A percentile compares a stretch with the other conserved stretches of the same genome.
phyloP scores from a whole-genome alignment of 2,329 filamentous ascomycete species.

The Fusarium tupiense region DNA sequence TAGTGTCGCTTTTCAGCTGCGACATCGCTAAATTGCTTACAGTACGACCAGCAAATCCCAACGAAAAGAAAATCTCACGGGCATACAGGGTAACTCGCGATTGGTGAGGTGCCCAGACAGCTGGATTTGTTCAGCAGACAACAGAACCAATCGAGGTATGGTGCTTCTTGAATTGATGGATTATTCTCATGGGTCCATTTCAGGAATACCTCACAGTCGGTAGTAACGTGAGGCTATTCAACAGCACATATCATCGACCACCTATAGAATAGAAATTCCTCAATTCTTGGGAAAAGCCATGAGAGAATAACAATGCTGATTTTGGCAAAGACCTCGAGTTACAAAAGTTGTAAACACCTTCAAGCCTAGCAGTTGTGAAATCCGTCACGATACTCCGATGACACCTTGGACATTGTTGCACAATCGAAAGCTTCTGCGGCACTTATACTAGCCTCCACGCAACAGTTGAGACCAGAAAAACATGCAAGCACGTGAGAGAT shows the following conservation, averaged over 20 bases:
- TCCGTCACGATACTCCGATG: too few species aligned
- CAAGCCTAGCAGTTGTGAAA: background rate
- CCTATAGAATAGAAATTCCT: background rate
- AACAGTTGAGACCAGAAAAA: background rate
- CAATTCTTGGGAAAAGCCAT: rapidly evolving
- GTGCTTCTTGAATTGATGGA: background rate
- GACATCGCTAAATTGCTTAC: background rate
- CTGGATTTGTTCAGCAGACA: background rate
- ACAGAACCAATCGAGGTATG: background rate
- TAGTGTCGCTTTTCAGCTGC: background rate
- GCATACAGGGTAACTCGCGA: background rate
- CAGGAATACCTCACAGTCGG: too few species aligned
- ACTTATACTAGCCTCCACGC: background rate
- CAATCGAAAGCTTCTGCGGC: background rate
- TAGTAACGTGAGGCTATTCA: too few species aligned
- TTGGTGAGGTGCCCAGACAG: rapidly evolving
- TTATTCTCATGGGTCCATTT: too few species aligned
- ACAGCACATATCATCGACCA: background rate
- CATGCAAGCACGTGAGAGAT: rapidly evolving
- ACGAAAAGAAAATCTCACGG: too few species aligned
- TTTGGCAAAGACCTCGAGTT: background rate
- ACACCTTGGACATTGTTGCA: background rate
- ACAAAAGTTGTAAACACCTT: background rate
- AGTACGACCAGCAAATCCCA: background rate
- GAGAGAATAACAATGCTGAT: background rate